A percentile compares a stretch with the other conserved stretches of the same genome.
Evolutionary conservation across 176 grass and related monocot species (phyloP).

Genomic region (Triticum dicoccoides): DNA sequence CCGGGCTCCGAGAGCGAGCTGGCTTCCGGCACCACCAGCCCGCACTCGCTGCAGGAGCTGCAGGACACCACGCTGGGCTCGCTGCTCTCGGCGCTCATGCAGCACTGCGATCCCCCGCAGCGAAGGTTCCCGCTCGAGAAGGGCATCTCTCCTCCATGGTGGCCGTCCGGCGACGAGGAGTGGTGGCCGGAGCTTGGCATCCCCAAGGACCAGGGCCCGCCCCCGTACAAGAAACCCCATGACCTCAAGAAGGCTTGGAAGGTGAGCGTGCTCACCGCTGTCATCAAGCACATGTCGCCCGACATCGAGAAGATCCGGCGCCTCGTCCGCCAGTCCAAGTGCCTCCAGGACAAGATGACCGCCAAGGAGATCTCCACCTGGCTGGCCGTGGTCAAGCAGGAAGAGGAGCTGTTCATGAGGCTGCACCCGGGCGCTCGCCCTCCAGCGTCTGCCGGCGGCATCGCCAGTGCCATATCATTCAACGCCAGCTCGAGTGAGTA

Average conservation of each 20-base stretch:
- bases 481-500: conserved; percentile 82
- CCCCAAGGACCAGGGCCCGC: conserved; percentile 72
- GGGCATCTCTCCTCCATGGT: conserved; percentile 87
- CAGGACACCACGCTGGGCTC: conserved; percentile 96
- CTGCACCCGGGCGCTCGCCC: conserved; percentile 56
- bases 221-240: conserved; percentile 97
- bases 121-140: conserved; percentile 92
- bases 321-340: conserved; percentile 87
- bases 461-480: conserved; percentile 59
- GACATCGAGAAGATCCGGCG: conserved; percentile 97
- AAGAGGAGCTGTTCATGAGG: conserved; percentile 80
- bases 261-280: conserved; percentile 92
- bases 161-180: conserved; percentile 73
- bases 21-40: conserved; percentile 33
- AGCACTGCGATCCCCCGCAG: conserved; percentile 97
- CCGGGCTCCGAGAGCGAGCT: conserved; percentile 60
- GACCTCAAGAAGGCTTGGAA: conserved; percentile 99
- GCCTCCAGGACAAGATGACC: conserved; percentile 99
- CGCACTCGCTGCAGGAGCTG: conserved; percentile 84
- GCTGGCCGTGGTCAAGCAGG: conserved; percentile 90
- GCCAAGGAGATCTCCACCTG: conserved; percentile 96
- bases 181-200: conserved; percentile 81
- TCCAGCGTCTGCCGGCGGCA: conserved; percentile 22
- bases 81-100: conserved; percentile 93
- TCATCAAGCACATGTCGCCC: conserved; percentile 98